A percentile compares a stretch with the other conserved stretches of the same genome.
phyloP scores from a whole-genome alignment of 345 rosid species.

The Noccaea caerulescens region DNA sequence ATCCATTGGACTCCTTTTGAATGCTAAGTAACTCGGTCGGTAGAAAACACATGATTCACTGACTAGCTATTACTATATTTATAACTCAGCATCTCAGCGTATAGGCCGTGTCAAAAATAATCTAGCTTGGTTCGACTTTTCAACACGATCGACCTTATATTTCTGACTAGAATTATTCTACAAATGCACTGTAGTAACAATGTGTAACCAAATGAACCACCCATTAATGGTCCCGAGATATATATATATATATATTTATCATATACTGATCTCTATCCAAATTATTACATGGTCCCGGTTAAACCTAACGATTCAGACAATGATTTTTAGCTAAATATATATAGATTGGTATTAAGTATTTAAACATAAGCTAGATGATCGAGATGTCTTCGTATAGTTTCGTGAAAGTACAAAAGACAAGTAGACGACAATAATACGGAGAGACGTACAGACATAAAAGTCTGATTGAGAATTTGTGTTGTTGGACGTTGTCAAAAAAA shows the following conservation, averaged over 20 bases:
- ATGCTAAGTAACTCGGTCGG: not conserved
- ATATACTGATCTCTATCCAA: slow-evolving; percentile 5
- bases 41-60: not conserved
- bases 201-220: slow-evolving; percentile 35
- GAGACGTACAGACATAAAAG: slow-evolving; percentile 21
- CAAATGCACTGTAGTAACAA: slow-evolving; percentile 12
- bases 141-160: slow-evolving; percentile 19
- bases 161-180: not conserved
- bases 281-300: slow-evolving; percentile 23
- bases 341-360: not conserved
- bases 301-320: slow-evolving; percentile 26
- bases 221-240: slow-evolving; percentile 34
- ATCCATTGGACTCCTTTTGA: not conserved
- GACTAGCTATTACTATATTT: slow-evolving; percentile 13
- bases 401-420: slow-evolving; percentile 21
- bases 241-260: slow-evolving; percentile 12
- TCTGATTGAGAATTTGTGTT: not conserved
- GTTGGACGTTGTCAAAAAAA: no score
- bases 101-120: not conserved
- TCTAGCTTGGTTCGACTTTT: slow-evolving; percentile 13
- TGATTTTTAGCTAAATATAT: not conserved
- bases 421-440: slow-evolving; percentile 23
- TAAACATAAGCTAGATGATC: slow-evolving; percentile 2
- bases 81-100: not conserved
- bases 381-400: slow-evolving; percentile 20